These are phyloP conservation scores for Candida insectorum DNA, from an alignment of 805 yeast genomes.

Conservation along the genomic window DNA sequence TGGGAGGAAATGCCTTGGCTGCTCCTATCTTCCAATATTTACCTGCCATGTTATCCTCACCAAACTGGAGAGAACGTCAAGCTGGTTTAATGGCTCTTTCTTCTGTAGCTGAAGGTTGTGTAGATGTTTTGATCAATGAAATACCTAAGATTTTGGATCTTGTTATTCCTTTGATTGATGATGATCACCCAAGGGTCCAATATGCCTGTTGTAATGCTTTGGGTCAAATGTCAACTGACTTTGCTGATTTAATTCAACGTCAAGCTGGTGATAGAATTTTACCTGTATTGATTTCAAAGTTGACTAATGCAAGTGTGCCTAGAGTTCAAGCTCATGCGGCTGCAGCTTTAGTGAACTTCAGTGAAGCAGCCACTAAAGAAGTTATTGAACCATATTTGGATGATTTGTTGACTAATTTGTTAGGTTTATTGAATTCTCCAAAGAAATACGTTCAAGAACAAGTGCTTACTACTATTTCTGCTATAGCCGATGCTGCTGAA, in stretches of 20 bases:
- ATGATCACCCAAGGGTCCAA: conserved; percentile 90
- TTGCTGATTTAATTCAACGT: conserved; percentile 84
- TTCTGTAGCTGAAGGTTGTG: conserved; percentile 96
- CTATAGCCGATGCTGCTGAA: conserved; percentile 95
- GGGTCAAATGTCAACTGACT: conserved; percentile 96
- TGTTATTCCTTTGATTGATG: conserved; percentile 80
- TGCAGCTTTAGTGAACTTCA: conserved; percentile 93
- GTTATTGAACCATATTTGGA: conserved; percentile 92
- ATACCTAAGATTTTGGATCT: conserved; percentile 78
- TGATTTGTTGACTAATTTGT: conserved; percentile 65
- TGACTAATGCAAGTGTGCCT: conserved; percentile 71
- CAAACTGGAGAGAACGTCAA: conserved; percentile 90
- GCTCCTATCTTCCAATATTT: conserved; percentile 82
- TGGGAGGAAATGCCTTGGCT: conserved; percentile 81
- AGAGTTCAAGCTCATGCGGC: conserved; percentile 98
- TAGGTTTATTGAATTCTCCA: conserved; percentile 76
- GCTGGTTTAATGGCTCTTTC: conserved; percentile 97
- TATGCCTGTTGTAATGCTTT: conserved; percentile 96
- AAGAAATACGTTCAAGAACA: conserved; percentile 96
- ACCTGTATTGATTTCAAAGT: conserved; percentile 83
- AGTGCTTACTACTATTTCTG: conserved; percentile 92
- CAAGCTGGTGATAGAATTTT: conserved; percentile 74
- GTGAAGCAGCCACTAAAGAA: conserved; percentile 87
- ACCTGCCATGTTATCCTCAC: conserved; percentile 75
- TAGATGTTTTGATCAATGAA: conserved; percentile 79